Evolutionary conservation across 345 rosid genomes (phyloP).

Genomic region (Aquilaria sinensis): DNA sequence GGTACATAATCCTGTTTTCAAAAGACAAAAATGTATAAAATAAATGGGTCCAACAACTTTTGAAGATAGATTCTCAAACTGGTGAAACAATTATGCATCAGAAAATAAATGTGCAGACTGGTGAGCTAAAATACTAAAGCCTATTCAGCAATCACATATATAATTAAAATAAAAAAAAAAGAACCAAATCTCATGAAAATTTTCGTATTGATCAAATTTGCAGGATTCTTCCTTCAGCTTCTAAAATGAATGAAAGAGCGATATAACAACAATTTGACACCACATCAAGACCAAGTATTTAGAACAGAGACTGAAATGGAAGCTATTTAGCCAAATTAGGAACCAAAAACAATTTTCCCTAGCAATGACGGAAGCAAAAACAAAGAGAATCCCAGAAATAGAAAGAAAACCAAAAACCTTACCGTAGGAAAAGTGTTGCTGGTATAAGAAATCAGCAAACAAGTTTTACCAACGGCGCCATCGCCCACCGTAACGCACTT

Average conservation of each 20-base stretch:
- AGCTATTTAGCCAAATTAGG: neutral
- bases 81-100: neutral
- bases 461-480: slow-evolving; percentile 87
- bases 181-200: no score
- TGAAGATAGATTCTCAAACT: neutral
- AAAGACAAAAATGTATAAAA: slow-evolving; percentile 11
- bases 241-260: no score
- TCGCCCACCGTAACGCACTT: slow-evolving; percentile 93
- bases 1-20: slow-evolving; percentile 87
- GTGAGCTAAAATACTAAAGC: neutral
- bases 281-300: no score
- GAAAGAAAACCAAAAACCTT: neutral
- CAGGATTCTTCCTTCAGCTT: no score
- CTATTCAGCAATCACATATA: no score
- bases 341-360: neutral
- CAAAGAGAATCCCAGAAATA: neutral
- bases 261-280: no score
- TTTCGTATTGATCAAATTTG: no score
- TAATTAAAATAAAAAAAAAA: no score
- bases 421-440: slow-evolving; percentile 89
- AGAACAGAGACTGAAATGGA: neutral
- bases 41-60: neutral
- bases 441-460: slow-evolving; percentile 83
- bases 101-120: neutral
- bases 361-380: neutral